phyloP scores from a whole-genome alignment of 106 monocot species.

The Cymbidium sinense region DNA sequence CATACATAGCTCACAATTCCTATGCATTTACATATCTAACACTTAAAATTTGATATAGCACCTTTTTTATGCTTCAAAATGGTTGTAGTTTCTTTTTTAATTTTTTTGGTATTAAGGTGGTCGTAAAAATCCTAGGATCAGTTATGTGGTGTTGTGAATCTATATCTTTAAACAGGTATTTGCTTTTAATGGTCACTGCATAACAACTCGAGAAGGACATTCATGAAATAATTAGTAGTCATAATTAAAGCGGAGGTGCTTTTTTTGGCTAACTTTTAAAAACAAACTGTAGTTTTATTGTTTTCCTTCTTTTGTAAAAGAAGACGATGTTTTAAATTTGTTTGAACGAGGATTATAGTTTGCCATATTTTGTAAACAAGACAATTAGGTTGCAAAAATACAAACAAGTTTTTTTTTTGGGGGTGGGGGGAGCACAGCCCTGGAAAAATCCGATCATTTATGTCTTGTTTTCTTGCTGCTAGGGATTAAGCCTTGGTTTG shows the following conservation, averaged over 20 bases:
- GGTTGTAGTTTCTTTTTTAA: no score
- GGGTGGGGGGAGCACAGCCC: no score
- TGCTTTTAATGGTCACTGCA: no score
- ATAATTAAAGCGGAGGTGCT: not conserved
- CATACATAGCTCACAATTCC: no score
- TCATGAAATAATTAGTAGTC: not conserved
- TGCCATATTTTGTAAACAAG: not conserved
- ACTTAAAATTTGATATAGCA: no score
- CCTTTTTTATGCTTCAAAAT: no score
- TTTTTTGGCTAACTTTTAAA: not conserved
- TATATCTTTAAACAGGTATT: not conserved
- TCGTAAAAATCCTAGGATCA: not conserved
- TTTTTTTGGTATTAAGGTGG: not conserved
- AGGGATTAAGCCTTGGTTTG: no score
- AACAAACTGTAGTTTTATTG: not conserved
- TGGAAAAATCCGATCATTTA: not conserved
- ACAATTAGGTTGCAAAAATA: no score
- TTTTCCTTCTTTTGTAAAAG: not conserved
- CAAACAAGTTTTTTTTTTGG: no score
- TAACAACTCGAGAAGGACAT: no score
- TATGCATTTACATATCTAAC: no score
- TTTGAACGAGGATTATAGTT: not conserved
- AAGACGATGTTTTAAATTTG: not conserved
- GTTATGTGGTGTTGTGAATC: not conserved
- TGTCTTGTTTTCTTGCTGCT: not conserved